Conservation (phyloP, 164 flowering plant genomes). For the Berberis vulgaris region DNA sequence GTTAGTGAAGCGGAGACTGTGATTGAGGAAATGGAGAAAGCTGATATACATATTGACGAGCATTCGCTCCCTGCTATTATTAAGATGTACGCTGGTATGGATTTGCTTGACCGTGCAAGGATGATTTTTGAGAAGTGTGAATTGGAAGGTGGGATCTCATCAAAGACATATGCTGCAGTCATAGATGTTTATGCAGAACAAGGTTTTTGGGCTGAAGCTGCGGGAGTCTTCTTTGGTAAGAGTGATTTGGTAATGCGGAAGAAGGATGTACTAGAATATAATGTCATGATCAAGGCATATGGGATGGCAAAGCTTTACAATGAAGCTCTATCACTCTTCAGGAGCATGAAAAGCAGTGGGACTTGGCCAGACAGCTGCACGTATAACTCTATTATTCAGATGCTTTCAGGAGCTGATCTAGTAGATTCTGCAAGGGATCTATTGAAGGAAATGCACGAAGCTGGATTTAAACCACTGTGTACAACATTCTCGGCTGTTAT, state of each 20-base stretch:
- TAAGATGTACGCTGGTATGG: slow-evolving; percentile 57
- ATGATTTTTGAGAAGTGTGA: slow-evolving; percentile 32
- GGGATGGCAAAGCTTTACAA: slow-evolving; percentile 73
- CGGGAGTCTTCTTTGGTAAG: slow-evolving; percentile 47
- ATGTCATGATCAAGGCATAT: slow-evolving; percentile 89
- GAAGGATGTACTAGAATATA: slow-evolving; percentile 59
- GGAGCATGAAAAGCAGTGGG: slow-evolving; percentile 67
- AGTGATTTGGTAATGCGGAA: slow-evolving; percentile 29
- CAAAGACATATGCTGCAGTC: slow-evolving; percentile 57
- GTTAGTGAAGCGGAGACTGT: slow-evolving; percentile 54
- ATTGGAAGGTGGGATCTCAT: slow-evolving; percentile 24
- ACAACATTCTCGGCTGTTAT: slow-evolving; percentile 66
- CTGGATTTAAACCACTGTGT: slow-evolving; percentile 58
- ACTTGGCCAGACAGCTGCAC: slow-evolving; percentile 92
- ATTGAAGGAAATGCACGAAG: slow-evolving; percentile 61
- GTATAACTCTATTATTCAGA: slow-evolving; percentile 75
- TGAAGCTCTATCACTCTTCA: slow-evolving; percentile 63
- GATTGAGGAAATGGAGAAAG: slow-evolving; percentile 57
- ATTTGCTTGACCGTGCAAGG: slow-evolving; percentile 43
- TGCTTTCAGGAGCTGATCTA: slow-evolving; percentile 64
- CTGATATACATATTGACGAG: slow-evolving; percentile 42
- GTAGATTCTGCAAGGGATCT: slow-evolving; percentile 47
- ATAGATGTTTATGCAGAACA: slow-evolving; percentile 79
- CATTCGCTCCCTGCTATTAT: slow-evolving; percentile 62
- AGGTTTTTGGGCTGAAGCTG: slow-evolving; percentile 82